phyloP scores from a whole-genome alignment of 768 basidiomycete species.

The Trametes meyenii region DNA sequence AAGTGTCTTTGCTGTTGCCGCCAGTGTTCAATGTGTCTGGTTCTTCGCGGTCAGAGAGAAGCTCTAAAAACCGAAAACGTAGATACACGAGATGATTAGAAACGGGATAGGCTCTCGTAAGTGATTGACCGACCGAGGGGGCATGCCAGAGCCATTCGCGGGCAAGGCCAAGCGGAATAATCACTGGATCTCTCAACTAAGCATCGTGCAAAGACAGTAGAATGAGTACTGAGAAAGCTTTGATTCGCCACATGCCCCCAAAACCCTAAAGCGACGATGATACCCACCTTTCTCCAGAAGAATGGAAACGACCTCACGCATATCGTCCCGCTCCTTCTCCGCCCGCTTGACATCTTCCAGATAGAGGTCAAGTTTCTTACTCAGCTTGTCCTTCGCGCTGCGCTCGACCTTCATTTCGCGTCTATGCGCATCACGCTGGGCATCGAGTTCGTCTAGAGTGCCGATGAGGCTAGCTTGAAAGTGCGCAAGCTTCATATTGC shows the following conservation, averaged over 20 bases:
- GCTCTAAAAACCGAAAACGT: neutral
- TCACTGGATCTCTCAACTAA: constrained; percentile 50
- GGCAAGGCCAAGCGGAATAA: constrained; percentile 49
- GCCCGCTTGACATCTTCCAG: constrained; percentile 34
- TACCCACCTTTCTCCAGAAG: constrained; percentile 63
- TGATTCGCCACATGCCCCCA: neutral
- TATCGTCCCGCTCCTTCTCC: constrained; percentile 54
- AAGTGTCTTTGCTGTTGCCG: constrained; percentile 28
- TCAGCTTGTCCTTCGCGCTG: constrained; percentile 38
- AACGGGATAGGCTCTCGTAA: neutral
- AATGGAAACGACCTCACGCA: constrained; percentile 54
- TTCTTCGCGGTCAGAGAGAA: neutral
- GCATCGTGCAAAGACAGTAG: neutral
- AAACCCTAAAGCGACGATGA: neutral
- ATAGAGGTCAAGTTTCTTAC: constrained; percentile 43
- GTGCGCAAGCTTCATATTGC: constrained; percentile 35
- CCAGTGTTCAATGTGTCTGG: constrained; percentile 1
- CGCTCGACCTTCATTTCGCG: constrained; percentile 42
- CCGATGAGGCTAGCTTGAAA: constrained; percentile 49
- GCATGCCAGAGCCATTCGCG: constrained; percentile 43
- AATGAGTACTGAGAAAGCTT: constrained; percentile 9
- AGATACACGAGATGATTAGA: neutral
- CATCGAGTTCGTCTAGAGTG: constrained; percentile 55
- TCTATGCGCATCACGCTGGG: constrained; percentile 42
- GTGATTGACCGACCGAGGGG: constrained; percentile 44